Percentiles rank a stretch among this genome's conserved stretches.
Conservation (phyloP, 441 rosid genomes). For the Populus hybrid region DNA sequence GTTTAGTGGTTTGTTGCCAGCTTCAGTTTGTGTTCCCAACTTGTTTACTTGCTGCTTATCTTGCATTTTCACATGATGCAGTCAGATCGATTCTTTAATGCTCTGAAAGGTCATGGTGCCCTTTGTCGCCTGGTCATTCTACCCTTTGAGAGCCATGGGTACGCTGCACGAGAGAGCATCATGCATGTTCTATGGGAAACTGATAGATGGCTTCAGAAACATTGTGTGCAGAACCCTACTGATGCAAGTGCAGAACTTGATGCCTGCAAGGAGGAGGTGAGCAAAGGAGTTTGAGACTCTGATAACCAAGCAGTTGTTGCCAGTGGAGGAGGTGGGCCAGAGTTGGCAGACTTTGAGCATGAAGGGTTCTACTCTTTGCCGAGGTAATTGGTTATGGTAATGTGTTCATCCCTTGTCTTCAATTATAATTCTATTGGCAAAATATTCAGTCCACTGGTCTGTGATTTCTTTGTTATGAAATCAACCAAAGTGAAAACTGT, state of each 20-base stretch:
- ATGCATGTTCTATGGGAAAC: slow-evolving; percentile 99
- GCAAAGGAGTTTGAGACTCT: slow-evolving; percentile 35
- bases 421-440: neutral
- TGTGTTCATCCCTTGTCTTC: neutral
- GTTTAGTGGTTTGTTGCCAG: slow-evolving; percentile 1
- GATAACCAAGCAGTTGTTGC: slow-evolving; percentile 40
- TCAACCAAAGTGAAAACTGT: too few species aligned
- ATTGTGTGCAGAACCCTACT: slow-evolving; percentile 58
- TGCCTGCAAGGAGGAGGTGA: slow-evolving; percentile 29
- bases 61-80: slow-evolving; percentile 33
- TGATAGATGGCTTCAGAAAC: slow-evolving; percentile 87
- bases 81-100: slow-evolving; percentile 95
- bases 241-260: slow-evolving; percentile 38
- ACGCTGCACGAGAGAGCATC: slow-evolving; percentile 89
- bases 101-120: slow-evolving; percentile 93
- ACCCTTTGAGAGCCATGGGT: slow-evolving; percentile 94
- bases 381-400: slow-evolving; percentile 69
- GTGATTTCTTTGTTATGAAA: too few species aligned
- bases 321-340: slow-evolving; percentile 56
- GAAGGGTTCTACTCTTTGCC: slow-evolving; percentile 29
- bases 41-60: slow-evolving; percentile 15
- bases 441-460: too few species aligned
- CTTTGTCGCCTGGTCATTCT: slow-evolving; percentile 81
- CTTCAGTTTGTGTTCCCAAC: neutral
- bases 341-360: slow-evolving; percentile 40